Base-by-base conservation (phyloP, 352 stramenopile genomes). In the Stephanocyclus meneghinianus region DNA sequence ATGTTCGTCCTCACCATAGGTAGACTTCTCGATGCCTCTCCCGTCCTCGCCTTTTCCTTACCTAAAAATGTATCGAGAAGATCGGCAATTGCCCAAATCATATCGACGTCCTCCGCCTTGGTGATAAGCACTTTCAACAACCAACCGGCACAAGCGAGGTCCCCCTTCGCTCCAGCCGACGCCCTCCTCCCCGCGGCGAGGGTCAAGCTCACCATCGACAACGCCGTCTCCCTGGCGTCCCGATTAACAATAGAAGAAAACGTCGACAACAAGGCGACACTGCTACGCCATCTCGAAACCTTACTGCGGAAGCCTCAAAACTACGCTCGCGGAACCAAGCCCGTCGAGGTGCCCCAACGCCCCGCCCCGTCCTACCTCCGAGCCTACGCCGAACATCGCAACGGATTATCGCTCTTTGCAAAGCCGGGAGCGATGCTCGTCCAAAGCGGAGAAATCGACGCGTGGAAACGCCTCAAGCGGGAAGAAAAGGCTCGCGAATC, bases 381-480 rank as follows among this genome's bases (percentile, higher is more conserved):
- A 50, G 61, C 76, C 18, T 90, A 87, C 57, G 26, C 67, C 6
- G 32, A 76, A 16, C 77, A 79, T 44, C 59, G 74, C 5, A 29
- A 75, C 32, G 26, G 66, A 35, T 53, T 86, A 7, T 70, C 68
- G 2, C 45, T 86, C 8, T 37, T 86, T 29, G 74, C 63, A 18
- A 84, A 81, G 62, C 78, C 74, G 10, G 76, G 78, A 15, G 71
- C 73, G 1, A 51, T 77, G 30, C 67, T 89, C 8, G 79, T 89
- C 5, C 78, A 89, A 65, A 71, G 64, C 40, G 83, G 83, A 50
- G 83, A 89, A 53, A 85, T 89, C 51, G 62, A 82, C 57, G 40
- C 83, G 3, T 89, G 83, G 83, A 89, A 80, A 70, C 70, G 79
- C 30, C 51, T 89, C 16, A 85, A 89, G 60, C 30, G 66, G 47